Evolutionary conservation across 1,284 basidiomycete genomes (phyloP).

Genomic region (Malassezia nana): DNA sequence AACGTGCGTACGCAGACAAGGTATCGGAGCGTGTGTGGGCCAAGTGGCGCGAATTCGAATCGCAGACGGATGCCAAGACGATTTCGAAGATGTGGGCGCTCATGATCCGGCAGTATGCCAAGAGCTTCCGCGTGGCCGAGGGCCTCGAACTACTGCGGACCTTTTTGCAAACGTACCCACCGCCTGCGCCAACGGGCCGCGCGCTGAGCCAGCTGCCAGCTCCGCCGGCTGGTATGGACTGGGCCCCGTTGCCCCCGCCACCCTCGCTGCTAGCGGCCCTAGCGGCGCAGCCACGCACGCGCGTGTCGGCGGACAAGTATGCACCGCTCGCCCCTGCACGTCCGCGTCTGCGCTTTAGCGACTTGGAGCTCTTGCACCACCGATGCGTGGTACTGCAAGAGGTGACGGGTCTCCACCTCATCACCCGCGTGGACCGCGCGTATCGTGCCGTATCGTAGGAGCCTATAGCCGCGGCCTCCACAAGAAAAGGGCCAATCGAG

Average conservation of each 20-base stretch:
- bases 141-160: conserved; percentile 2
- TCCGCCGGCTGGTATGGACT: neutral
- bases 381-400: conserved; percentile 21
- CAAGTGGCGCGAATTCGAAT: conserved; percentile 7
- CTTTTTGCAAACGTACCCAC: conserved; percentile 10
- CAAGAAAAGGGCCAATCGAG: neutral
- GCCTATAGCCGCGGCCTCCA: neutral
- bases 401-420: conserved; percentile 9
- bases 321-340: neutral
- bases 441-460: conserved; percentile 3
- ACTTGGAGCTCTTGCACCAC: conserved; percentile 36
- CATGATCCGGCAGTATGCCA: conserved; percentile 26
- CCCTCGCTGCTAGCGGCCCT: neutral
- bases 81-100: conserved; percentile 23
- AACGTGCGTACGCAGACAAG: neutral
- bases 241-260: conserved; percentile 8
- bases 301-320: neutral
- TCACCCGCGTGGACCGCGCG: conserved; percentile 16
- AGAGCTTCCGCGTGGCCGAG: conserved; percentile 7
- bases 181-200: neutral
- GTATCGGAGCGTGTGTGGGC: conserved; percentile 23
- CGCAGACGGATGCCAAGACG: conserved; percentile 12
- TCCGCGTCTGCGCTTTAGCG: conserved; percentile 24
- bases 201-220: neutral
- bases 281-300: neutral